These are phyloP conservation scores for Pouteria glomerata DNA, from an alignment of 148 eudicot species.

Conservation along the genomic window DNA sequence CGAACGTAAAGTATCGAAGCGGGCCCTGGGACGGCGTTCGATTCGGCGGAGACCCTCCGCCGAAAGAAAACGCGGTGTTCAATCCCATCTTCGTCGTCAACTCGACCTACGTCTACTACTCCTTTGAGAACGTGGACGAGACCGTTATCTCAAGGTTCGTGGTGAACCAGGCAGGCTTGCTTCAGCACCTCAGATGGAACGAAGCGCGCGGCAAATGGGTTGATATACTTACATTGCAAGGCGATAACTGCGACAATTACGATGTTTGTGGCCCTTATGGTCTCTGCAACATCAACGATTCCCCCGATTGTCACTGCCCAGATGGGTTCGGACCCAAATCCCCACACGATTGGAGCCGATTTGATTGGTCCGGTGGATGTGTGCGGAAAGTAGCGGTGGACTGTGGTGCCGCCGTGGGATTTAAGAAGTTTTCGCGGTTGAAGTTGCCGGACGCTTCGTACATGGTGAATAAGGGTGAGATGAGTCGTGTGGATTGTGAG, in stretches of 20 bases:
- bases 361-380: constrained; percentile 24
- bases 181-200: constrained; percentile 14
- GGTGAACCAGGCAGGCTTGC: constrained; percentile 16
- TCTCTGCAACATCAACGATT: background rate
- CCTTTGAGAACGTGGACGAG: constrained; percentile 4
- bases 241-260: constrained; percentile 16
- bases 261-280: constrained; percentile 19
- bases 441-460: constrained; percentile 25
- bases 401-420: constrained; percentile 9
- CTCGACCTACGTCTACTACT: constrained; percentile 12
- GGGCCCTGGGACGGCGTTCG: constrained; percentile 46
- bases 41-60: constrained; percentile 22
- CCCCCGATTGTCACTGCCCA: constrained; percentile 15
- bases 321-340: constrained; percentile 20
- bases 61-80: constrained; percentile 12
- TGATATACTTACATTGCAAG: background rate
- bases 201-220: constrained; percentile 11
- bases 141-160: constrained; percentile 19
- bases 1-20: background rate
- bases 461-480: background rate
- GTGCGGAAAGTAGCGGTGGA: constrained; percentile 9
- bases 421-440: constrained; percentile 17
- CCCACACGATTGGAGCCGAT: constrained; percentile 11
- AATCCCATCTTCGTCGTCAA: constrained; percentile 7
- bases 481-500: constrained; percentile 8